Percentiles rank a stretch among this genome's conserved stretches.
These are phyloP conservation scores for Aschersonia sp. DNA, from an alignment of 2,329 filamentous ascomycete species.

Conservation along the genomic window DNA sequence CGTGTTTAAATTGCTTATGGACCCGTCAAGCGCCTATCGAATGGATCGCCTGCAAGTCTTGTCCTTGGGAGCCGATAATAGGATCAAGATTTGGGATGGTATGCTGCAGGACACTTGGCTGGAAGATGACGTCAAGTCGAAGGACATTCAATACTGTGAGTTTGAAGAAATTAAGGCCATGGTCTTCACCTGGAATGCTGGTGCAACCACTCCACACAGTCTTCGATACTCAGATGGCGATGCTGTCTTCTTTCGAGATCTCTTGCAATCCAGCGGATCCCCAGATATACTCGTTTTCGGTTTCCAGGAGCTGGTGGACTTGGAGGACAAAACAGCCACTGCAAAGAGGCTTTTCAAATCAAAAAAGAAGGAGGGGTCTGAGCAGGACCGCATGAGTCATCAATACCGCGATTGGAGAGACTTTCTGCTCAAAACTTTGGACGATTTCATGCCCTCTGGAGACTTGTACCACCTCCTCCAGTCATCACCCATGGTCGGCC, in stretches of 20 bases:
- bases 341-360: constrained; percentile 91
- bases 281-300: constrained; percentile 91
- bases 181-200: constrained; percentile 93
- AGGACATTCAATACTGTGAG: constrained; percentile 69
- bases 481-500: constrained; percentile 72
- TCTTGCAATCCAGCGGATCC: constrained; percentile 60
- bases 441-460: constrained; percentile 66
- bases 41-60: constrained; percentile 73
- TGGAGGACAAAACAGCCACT: constrained; percentile 94
- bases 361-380: constrained; percentile 70
- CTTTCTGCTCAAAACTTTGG: constrained; percentile 67
- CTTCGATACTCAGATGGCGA: constrained; percentile 66
- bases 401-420: constrained; percentile 96
- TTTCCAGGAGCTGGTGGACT: constrained; percentile 95
- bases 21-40: constrained; percentile 72
- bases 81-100: constrained; percentile 79
- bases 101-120: constrained; percentile 89
- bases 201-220: constrained; percentile 81
- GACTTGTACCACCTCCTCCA: constrained; percentile 77
- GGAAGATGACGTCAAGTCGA: constrained; percentile 75
- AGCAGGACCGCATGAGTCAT: constrained; percentile 87
- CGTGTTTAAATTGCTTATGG: constrained; percentile 62
- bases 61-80: constrained; percentile 76
- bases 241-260: constrained; percentile 63
- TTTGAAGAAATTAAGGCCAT: constrained; percentile 71